phyloP scores from a whole-genome alignment of 345 rosid genomes.

The Ceriops tagal region DNA sequence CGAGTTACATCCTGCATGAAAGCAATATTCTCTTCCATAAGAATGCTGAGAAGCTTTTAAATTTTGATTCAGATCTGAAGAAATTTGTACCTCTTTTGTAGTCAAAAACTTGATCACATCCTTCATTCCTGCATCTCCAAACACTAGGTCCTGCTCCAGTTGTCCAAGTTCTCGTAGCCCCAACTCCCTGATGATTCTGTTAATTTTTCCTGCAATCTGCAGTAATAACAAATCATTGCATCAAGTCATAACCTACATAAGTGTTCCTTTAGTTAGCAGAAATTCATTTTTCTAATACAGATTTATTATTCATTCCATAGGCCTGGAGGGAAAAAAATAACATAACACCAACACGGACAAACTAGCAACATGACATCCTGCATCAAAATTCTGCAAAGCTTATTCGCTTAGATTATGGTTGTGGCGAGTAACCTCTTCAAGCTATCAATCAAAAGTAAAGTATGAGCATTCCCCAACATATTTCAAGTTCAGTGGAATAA shows the following conservation, averaged over 20 bases:
- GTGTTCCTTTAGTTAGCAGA: conserved; percentile 3
- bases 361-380: too few relatives aligned
- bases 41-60: too few relatives aligned
- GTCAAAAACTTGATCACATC: conserved; percentile 86
- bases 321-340: neutral
- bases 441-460: too few relatives aligned
- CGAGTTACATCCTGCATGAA: conserved; percentile 74
- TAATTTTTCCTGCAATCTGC: conserved; percentile 94
- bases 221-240: conserved; percentile 31
- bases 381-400: too few relatives aligned
- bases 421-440: too few relatives aligned
- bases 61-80: neutral
- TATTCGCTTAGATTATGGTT: too few relatives aligned
- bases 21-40: conserved; percentile 5
- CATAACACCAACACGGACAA: neutral
- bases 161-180: conserved; percentile 92
- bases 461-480: too few relatives aligned
- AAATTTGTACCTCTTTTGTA: conserved; percentile 58
- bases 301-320: neutral
- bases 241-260: conserved; percentile 8
- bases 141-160: conserved; percentile 95
- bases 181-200: conserved; percentile 70
- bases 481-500: too few relatives aligned
- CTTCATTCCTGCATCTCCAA: conserved; percentile 98
- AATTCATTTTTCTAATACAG: neutral